A percentile compares a stretch with the other conserved stretches of the same genome.
Evolutionary conservation across 495 filamentous ascomycete species (phyloP).

Genomic region (Penicillium egyptiacum): DNA sequence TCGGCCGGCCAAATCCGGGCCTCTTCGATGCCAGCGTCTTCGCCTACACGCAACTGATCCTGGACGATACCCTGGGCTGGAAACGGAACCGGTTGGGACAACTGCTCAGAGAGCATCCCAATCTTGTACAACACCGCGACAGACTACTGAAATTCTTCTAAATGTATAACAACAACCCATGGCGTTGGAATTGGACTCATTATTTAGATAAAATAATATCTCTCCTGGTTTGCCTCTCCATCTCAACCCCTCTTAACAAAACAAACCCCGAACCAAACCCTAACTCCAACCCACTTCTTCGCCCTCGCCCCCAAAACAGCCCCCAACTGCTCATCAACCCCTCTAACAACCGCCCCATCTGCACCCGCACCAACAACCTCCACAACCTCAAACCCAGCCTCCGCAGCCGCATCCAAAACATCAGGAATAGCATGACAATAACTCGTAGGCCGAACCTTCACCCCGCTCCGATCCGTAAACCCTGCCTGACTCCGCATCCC

Average conservation of each 20-base stretch:
- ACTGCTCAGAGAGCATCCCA: slow-evolving; percentile 42
- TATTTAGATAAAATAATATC: slow-evolving; percentile 15
- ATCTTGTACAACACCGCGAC: slow-evolving; percentile 56
- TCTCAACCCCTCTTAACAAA: slow-evolving; percentile 44
- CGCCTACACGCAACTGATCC: slow-evolving; percentile 81
- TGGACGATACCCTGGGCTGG: slow-evolving; percentile 63
- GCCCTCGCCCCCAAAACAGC: slow-evolving; percentile 56
- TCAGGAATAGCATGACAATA: slow-evolving; percentile 58
- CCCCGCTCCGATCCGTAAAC: slow-evolving; percentile 59
- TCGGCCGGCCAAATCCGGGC: slow-evolving; percentile 59
- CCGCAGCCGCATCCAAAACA: slow-evolving; percentile 54
- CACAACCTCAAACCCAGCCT: slow-evolving; percentile 52
- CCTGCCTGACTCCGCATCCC: slow-evolving; percentile 63
- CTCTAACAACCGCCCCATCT: slow-evolving; percentile 39
- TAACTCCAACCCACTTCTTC: slow-evolving; percentile 66
- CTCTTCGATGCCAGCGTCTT: slow-evolving; percentile 88
- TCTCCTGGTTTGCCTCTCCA: slow-evolving; percentile 2
- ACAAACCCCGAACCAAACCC: slow-evolving; percentile 65
- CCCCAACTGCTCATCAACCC: slow-evolving; percentile 51
- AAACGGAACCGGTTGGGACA: slow-evolving; percentile 45
- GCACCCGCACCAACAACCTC: slow-evolving; percentile 22
- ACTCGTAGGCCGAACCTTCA: slow-evolving; percentile 63
- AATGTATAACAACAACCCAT: slow-evolving; percentile 12
- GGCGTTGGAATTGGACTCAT: neutral
- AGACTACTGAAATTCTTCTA: slow-evolving; percentile 46